Evolutionary conservation across 345 rosid species (phyloP).

Genomic region (Gossypium anomalum): DNA sequence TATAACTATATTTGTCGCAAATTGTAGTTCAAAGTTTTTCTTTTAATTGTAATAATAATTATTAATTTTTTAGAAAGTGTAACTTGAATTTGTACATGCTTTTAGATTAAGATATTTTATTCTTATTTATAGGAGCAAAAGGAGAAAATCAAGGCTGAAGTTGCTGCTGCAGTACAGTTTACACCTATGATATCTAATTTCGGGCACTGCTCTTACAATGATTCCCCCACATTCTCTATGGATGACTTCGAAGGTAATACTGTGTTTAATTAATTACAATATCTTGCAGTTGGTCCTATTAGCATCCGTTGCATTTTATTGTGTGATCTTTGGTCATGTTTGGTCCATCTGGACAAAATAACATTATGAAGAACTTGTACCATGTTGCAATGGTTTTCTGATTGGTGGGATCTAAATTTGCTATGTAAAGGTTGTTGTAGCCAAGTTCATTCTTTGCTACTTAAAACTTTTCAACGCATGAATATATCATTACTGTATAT

Average conservation of each 20-base stretch:
- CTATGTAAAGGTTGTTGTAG: background rate
- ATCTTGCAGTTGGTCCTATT: background rate
- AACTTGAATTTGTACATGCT: background rate
- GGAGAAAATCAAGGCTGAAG: constrained; percentile 84
- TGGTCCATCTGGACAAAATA: background rate
- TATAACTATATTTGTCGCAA: background rate
- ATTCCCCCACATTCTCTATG: constrained; percentile 60
- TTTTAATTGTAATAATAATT: background rate
- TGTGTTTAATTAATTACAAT: background rate
- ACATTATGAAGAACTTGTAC: background rate
- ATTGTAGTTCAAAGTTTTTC: background rate
- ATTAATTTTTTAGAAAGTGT: background rate
- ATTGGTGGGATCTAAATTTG: background rate
- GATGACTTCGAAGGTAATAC: constrained; percentile 82
- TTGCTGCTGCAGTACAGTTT: constrained; percentile 41
- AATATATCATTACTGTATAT: background rate
- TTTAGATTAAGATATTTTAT: constrained; percentile 20
- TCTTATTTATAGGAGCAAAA: constrained; percentile 53
- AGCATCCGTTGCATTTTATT: constrained; percentile 1
- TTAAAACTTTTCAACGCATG: constrained; percentile 5
- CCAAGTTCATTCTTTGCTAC: background rate
- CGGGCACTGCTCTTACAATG: constrained; percentile 36
- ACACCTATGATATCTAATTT: constrained; percentile 38
- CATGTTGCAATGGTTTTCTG: background rate
- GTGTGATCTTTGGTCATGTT: background rate